phyloP scores from a whole-genome alignment of 768 basidiomycete species.

The Grammothele lineata region DNA sequence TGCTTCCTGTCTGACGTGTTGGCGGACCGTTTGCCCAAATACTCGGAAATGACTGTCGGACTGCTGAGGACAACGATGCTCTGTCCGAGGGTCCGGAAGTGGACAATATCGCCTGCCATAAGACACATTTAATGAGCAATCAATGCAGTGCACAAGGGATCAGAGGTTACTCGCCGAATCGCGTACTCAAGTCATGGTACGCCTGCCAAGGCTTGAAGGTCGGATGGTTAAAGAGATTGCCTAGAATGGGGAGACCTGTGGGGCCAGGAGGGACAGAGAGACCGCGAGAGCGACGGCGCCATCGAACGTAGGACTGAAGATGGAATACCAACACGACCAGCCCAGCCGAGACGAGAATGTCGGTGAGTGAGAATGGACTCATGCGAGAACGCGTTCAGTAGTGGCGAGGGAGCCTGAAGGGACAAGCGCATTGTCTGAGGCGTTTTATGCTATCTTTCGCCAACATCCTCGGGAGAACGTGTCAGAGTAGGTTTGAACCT shows the following conservation, averaged over 20 bases:
- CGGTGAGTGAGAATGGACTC: too few species aligned
- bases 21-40: slow-evolving; percentile 8
- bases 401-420: too few species aligned
- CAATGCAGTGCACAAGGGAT: too few species aligned
- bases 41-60: background rate
- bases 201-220: background rate
- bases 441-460: too few species aligned
- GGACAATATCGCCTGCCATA: slow-evolving; percentile 5
- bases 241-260: slow-evolving; percentile 1
- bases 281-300: too few species aligned
- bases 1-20: slow-evolving; percentile 11
- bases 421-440: too few species aligned
- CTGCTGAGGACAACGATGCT: slow-evolving; percentile 3
- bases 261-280: slow-evolving; percentile 12
- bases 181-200: background rate
- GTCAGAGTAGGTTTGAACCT: too few species aligned
- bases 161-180: background rate
- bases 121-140: background rate
- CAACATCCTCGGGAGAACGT: too few species aligned
- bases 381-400: too few species aligned
- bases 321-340: too few species aligned
- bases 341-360: too few species aligned
- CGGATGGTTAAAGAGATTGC: slow-evolving; percentile 3
- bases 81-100: slow-evolving; percentile 6
- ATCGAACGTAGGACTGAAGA: too few species aligned